Conservation (phyloP, 2,329 filamentous ascomycete species). For the Dactylonectria estremocensis region DNA sequence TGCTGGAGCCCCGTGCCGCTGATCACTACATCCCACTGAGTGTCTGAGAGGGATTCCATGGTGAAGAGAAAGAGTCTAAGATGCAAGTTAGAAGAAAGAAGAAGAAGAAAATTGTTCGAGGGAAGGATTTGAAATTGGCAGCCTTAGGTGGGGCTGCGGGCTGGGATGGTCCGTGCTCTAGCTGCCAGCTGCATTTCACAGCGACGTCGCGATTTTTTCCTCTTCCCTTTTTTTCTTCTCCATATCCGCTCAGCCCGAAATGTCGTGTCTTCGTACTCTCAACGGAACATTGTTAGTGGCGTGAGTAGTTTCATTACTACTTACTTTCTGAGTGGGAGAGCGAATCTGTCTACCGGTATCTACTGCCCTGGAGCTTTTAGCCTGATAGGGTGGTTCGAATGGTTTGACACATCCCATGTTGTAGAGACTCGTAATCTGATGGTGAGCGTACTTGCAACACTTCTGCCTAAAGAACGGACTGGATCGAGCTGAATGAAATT, state of each 20-base stretch:
- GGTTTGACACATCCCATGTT: slow-evolving; percentile 75
- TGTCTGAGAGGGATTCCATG: slow-evolving; percentile 84
- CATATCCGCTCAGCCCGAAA: slow-evolving; percentile 50
- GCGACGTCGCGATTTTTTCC: slow-evolving; percentile 46
- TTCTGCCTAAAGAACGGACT: too few relatives aligned
- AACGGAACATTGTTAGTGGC: slow-evolving; percentile 47
- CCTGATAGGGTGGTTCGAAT: slow-evolving; percentile 89
- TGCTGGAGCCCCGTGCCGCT: slow-evolving; percentile 84
- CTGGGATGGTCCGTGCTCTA: slow-evolving; percentile 43
- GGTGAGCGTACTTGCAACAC: background rate
- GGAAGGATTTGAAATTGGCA: slow-evolving; percentile 40
- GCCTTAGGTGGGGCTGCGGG: slow-evolving; percentile 42
- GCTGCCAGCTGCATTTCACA: slow-evolving; percentile 27
- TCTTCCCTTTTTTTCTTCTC: slow-evolving; percentile 42
- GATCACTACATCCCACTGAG: slow-evolving; percentile 85
- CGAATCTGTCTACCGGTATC: slow-evolving; percentile 81
- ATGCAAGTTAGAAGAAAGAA: slow-evolving; percentile 15
- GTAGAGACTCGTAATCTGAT: background rate
- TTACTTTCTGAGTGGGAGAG: slow-evolving; percentile 74
- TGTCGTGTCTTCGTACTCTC: slow-evolving; percentile 49
- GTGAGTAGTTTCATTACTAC: slow-evolving; percentile 69
- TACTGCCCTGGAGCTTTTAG: slow-evolving; percentile 83
- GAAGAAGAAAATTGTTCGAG: slow-evolving; percentile 30
- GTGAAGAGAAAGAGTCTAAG: slow-evolving; percentile 42
- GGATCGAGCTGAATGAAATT: background rate